Percentiles rank a stretch among this genome's conserved stretches.
phyloP scores from a whole-genome alignment of 257 asterid genomes.

The Knoxia roxburghii region DNA sequence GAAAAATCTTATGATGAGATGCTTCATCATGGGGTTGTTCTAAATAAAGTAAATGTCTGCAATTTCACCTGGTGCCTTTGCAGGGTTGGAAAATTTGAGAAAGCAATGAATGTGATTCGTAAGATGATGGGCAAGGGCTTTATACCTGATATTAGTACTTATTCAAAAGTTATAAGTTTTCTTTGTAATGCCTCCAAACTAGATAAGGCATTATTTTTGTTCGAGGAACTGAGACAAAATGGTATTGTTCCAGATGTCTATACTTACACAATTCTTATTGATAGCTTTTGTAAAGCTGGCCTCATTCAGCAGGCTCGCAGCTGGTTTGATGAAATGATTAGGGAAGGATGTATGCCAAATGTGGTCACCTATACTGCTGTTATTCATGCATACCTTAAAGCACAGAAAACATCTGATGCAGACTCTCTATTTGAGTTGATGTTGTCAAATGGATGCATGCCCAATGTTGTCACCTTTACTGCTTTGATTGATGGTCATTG shows the following conservation, averaged over 20 bases:
- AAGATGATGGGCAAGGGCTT: slow-evolving; percentile 85
- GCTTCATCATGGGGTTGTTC: slow-evolving; percentile 49
- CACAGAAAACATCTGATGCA: slow-evolving; percentile 60
- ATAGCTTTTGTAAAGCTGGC: slow-evolving; percentile 87
- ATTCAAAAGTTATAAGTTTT: slow-evolving; percentile 70
- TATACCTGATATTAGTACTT: slow-evolving; percentile 76
- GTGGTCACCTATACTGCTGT: slow-evolving; percentile 89
- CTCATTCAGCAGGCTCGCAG: slow-evolving; percentile 75
- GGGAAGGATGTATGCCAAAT: slow-evolving; percentile 68
- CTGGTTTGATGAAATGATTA: slow-evolving; percentile 81
- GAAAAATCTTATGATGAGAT: slow-evolving; percentile 75
- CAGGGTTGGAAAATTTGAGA: slow-evolving; percentile 59
- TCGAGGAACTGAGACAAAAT: slow-evolving; percentile 67
- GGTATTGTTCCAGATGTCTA: slow-evolving; percentile 72
- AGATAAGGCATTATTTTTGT: slow-evolving; percentile 72
- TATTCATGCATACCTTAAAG: slow-evolving; percentile 87
- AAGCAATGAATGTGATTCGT: slow-evolving; percentile 55
- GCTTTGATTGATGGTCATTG: slow-evolving; percentile 93
- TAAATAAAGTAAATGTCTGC: slow-evolving; percentile 74
- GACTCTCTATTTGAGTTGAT: slow-evolving; percentile 69
- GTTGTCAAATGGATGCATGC: slow-evolving; percentile 68
- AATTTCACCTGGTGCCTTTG: slow-evolving; percentile 75
- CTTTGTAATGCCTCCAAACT: slow-evolving; percentile 72
- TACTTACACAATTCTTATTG: slow-evolving; percentile 83
- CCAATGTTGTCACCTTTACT: slow-evolving; percentile 77